These are phyloP conservation scores for Melastoma malabathricum DNA, from an alignment of 345 rosid genomes.

Conservation along the genomic window DNA sequence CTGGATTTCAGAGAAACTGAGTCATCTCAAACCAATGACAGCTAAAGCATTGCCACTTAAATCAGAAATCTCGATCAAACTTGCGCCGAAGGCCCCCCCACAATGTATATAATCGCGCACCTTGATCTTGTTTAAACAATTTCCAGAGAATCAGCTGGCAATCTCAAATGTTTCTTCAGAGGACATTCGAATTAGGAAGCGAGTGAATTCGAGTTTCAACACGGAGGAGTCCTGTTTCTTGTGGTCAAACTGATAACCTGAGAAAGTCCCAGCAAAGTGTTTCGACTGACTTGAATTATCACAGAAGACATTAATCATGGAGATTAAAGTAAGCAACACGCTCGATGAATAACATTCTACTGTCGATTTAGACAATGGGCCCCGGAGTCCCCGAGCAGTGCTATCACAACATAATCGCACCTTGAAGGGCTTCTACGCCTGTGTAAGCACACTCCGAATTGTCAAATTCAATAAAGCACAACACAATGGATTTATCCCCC, in stretches of 20 bases:
- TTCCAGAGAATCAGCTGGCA: neutral
- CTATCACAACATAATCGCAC: slow-evolving; percentile 10
- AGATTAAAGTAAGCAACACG: too few relatives aligned
- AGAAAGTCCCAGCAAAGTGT: slow-evolving; percentile 2
- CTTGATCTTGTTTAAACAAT: neutral
- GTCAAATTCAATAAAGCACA: slow-evolving; percentile 46
- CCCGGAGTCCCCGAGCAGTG: too few relatives aligned
- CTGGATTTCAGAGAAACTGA: too few relatives aligned
- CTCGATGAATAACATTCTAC: too few relatives aligned
- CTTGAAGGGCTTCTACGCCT: slow-evolving; percentile 53
- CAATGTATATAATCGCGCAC: too few relatives aligned
- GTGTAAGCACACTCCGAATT: slow-evolving; percentile 36
- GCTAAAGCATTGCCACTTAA: too few relatives aligned
- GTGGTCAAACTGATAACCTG: slow-evolving; percentile 51
- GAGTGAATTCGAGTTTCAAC: slow-evolving; percentile 31
- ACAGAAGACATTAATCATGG: neutral
- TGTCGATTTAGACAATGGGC: too few relatives aligned
- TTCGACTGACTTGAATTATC: neutral
- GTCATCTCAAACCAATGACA: too few relatives aligned
- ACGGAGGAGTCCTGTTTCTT: slow-evolving; percentile 26
- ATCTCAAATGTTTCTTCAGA: slow-evolving; percentile 6
- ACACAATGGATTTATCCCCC: slow-evolving; percentile 36
- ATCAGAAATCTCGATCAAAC: too few relatives aligned
- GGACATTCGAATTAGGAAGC: slow-evolving; percentile 32
- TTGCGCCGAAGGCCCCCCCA: too few relatives aligned